A percentile compares a stretch with the other conserved stretches of the same genome.
Conservation (phyloP, 345 rosid genomes). For the Clausena lansium region DNA sequence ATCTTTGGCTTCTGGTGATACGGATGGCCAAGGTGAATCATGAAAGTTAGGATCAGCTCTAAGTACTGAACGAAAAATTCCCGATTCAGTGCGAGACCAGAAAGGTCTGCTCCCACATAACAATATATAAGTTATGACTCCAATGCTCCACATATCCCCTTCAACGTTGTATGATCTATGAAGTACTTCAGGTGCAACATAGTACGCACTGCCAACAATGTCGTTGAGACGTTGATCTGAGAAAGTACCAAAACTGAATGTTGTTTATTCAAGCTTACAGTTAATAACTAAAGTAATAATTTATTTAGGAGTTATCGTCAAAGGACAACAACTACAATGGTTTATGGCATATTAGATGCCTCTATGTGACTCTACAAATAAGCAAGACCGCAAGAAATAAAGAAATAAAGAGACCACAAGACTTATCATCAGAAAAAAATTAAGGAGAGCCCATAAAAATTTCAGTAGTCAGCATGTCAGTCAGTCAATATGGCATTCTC, state of each 20-base stretch:
- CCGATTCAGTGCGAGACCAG: constrained; percentile 95
- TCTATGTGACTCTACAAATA: not conserved
- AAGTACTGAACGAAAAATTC: constrained; percentile 92
- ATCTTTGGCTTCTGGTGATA: constrained; percentile 82
- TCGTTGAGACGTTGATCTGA: constrained; percentile 95
- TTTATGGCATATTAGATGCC: not conserved
- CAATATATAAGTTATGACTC: constrained; percentile 86
- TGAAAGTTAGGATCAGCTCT: constrained; percentile 88
- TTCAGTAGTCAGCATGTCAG: not conserved
- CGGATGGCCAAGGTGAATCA: constrained; percentile 90
- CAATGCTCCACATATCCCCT: constrained; percentile 98
- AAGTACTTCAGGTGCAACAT: constrained; percentile 98
- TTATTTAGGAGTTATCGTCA: not conserved
- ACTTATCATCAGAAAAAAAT: not conserved
- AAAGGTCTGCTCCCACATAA: constrained; percentile 98
- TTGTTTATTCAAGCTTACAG: constrained; percentile 17
- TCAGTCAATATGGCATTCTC: not conserved
- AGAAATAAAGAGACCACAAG: not conserved
- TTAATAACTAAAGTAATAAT: not conserved
- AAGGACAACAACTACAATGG: not conserved
- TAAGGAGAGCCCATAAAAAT: not conserved
- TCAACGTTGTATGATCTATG: constrained; percentile 92
- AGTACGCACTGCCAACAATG: constrained; percentile 98
- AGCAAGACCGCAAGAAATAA: not conserved
- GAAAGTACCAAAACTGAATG: constrained; percentile 18